Evolutionary conservation across 2,329 filamentous ascomycete genomes (phyloP).

Genomic region (Trichoderma aggressivum): DNA sequence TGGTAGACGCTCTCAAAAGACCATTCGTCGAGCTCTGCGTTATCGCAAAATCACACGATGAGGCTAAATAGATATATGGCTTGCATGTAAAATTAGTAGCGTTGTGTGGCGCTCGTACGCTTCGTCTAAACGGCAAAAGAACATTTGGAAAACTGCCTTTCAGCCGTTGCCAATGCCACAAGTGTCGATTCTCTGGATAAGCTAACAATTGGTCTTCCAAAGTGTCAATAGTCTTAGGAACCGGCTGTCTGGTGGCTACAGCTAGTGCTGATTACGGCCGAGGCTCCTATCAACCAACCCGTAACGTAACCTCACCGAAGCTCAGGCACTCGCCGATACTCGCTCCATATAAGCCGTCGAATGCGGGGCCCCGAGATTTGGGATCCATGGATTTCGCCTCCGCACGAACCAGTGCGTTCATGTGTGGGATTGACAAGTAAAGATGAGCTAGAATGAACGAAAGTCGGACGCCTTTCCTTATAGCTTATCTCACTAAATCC

Average conservation of each 20-base stretch:
- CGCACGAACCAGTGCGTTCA: background rate
- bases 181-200: background rate
- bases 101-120: background rate
- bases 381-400: background rate
- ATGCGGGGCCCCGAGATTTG: background rate
- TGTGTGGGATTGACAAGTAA: background rate
- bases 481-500: background rate
- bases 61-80: background rate
- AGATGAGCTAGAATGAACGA: background rate
- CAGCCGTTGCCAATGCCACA: background rate
- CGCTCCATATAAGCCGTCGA: background rate
- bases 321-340: background rate
- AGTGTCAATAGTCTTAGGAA: background rate
- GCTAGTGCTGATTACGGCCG: constrained; percentile 1
- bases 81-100: background rate
- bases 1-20: background rate
- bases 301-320: background rate
- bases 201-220: background rate
- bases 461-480: background rate
- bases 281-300: background rate
- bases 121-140: background rate
- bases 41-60: background rate
- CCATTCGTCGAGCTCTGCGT: background rate
- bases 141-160: background rate
- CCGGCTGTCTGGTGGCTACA: background rate